Conservation (phyloP, 495 filamentous ascomycete genomes). For the Tuber indicum region DNA sequence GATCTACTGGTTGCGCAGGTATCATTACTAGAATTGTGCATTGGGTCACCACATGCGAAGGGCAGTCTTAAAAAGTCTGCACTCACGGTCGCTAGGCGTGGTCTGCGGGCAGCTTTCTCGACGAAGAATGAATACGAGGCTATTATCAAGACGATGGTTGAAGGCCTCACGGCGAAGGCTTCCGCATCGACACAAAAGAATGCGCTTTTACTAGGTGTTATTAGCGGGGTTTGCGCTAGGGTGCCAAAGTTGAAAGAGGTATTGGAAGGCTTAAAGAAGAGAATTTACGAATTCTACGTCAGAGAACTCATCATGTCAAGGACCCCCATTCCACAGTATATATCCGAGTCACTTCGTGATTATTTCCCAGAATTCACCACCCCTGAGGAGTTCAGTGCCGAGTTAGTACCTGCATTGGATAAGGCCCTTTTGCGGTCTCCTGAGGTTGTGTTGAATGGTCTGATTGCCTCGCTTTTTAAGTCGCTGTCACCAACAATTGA, state of each 20-base stretch:
- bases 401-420: slow-evolving; percentile 74
- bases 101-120: slow-evolving; percentile 62
- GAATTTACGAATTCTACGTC: slow-evolving; percentile 70
- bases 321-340: slow-evolving; percentile 60
- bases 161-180: slow-evolving; percentile 59
- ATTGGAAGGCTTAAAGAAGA: slow-evolving; percentile 58
- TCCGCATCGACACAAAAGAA: slow-evolving; percentile 58
- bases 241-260: slow-evolving; percentile 53
- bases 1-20: slow-evolving; percentile 29
- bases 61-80: slow-evolving; percentile 45
- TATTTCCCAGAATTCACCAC: slow-evolving; percentile 75
- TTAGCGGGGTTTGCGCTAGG: slow-evolving; percentile 77
- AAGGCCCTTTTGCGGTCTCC: slow-evolving; percentile 82
- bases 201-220: slow-evolving; percentile 69
- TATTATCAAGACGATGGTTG: slow-evolving; percentile 57
- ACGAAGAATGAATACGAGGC: slow-evolving; percentile 51
- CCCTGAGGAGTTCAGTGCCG: slow-evolving; percentile 64
- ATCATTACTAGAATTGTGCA: slow-evolving; percentile 60
- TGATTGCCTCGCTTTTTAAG: slow-evolving; percentile 62
- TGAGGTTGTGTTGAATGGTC: slow-evolving; percentile 73
- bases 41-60: slow-evolving; percentile 49
- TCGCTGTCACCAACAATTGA: slow-evolving; percentile 66
- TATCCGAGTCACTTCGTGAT: slow-evolving; percentile 66
- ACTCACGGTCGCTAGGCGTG: slow-evolving; percentile 64
- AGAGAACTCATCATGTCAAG: slow-evolving; percentile 80